phyloP scores from a whole-genome alignment of 179 eudicot genomes.

The Spinacia oleracea region DNA sequence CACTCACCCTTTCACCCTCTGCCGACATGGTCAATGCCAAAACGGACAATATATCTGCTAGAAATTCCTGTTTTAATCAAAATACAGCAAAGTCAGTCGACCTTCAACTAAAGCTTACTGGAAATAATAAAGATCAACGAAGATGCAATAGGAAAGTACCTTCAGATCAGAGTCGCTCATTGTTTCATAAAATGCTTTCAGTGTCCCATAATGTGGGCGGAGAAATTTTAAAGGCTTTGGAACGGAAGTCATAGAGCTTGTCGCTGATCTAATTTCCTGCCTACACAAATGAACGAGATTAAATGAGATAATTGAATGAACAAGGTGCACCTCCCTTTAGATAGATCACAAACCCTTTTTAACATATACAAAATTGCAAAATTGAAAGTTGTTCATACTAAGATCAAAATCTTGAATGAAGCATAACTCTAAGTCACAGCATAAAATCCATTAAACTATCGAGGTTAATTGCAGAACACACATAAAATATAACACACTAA shows the following conservation, averaged over 20 bases:
- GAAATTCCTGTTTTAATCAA: slow-evolving; percentile 52
- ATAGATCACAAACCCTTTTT: neutral
- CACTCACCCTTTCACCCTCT: slow-evolving; percentile 89
- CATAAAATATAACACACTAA: neutral
- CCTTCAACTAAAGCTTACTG: slow-evolving; percentile 1
- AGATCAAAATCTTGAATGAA: neutral
- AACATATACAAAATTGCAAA: neutral
- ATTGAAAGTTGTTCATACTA: neutral
- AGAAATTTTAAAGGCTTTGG: slow-evolving; percentile 96
- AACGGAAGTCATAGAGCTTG: slow-evolving; percentile 97
- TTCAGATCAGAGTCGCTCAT: slow-evolving; percentile 72
- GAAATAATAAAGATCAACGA: neutral
- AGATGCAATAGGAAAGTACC: slow-evolving; percentile 35
- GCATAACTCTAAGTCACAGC: neutral
- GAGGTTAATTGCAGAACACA: neutral
- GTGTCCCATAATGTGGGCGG: slow-evolving; percentile 91
- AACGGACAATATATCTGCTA: slow-evolving; percentile 93
- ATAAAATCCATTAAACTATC: neutral
- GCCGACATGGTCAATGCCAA: slow-evolving; percentile 97
- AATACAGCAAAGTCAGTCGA: slow-evolving; percentile 15
- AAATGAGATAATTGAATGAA: neutral
- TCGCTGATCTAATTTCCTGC: slow-evolving; percentile 91
- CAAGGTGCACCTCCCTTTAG: neutral
- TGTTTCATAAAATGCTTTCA: slow-evolving; percentile 67
- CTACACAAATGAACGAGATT: slow-evolving; percentile 37